Conservation (phyloP, 2,329 filamentous ascomycete species). For the Aureobasidium vineae region DNA sequence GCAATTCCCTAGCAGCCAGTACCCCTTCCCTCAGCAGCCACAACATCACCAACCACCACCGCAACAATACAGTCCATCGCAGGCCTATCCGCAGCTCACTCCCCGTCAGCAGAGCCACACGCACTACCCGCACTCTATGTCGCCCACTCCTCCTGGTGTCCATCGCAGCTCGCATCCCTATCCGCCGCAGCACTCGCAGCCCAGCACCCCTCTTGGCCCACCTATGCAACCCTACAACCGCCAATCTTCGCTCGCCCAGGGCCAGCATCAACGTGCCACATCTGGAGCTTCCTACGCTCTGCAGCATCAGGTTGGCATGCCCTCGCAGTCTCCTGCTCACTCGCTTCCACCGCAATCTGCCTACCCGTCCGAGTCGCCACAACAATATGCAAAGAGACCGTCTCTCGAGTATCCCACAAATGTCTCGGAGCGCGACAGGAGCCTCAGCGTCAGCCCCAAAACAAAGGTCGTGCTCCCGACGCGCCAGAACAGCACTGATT, state of each 20-base stretch:
- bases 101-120: conserved; percentile 19
- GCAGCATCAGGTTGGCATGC: conserved; percentile 27
- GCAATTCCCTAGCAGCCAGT: conserved; percentile 16
- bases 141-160: conserved; percentile 38
- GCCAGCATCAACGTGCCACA: conserved; percentile 1
- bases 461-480: conserved; percentile 46
- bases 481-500: conserved; percentile 35
- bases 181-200: conserved; percentile 43
- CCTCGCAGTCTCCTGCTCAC: conserved; percentile 35
- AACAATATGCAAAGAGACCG: conserved; percentile 30
- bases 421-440: conserved; percentile 62
- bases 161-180: conserved; percentile 33
- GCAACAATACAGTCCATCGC: conserved; percentile 35
- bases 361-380: conserved; percentile 45
- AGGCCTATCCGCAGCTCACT: conserved; percentile 30
- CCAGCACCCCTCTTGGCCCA: conserved; percentile 51
- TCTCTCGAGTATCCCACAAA: conserved; percentile 39
- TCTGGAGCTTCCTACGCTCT: conserved; percentile 14
- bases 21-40: conserved; percentile 26
- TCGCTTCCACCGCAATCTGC: conserved; percentile 4
- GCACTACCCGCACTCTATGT: conserved; percentile 28
- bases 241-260: conserved; percentile 29
- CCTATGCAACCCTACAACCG: conserved; percentile 36
- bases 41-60: conserved; percentile 23
- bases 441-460: conserved; percentile 75